Evolutionary conservation across 1,139 yeast species (phyloP), one percentile per base, ranked within the genome.

Genomic region (Petasospora fabianii): DNA sequence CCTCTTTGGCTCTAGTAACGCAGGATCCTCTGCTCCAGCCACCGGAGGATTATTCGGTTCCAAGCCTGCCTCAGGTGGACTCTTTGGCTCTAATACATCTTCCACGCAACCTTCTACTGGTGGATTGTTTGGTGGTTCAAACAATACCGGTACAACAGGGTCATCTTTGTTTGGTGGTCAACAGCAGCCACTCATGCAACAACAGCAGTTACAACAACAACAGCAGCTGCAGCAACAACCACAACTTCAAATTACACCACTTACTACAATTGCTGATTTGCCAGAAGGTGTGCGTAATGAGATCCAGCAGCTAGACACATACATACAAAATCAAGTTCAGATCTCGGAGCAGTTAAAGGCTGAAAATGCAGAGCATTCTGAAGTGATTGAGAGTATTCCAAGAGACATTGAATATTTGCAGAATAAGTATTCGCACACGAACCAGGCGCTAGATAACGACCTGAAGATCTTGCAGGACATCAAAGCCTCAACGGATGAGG

Each of bases 221-320:
- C 69, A 60, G 36, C 68, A 55, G 39, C 69, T 60, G 37, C 68
- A 61, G 35, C 65, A 58, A 30, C 68, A 62, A 41, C 70, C 60
- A 42, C 57, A 63, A 27, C 61, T 70, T 14, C 82, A 77, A 33
- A 71, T 88, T 39, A 84, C 92, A 4, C 84, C 96, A 6, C 77
- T 90, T 74, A 86, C 97, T 0, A 73, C 95, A 39, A 92, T 90
- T 3, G 80, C 84, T 11, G 97, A 90, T 50, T 70, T 92, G 34
- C 95, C 97, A 0, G 79, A 73, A 30, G 76, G 75, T 11, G 70
- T 77, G 30, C 88, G 88, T 53, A 81, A 77, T 52, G 86, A 87
- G 58, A 69, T 92, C 30, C 95, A 87, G 56, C 83, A 80, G 47
- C 68, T 90, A 42, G 96, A 92, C 60, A 76, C 77, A 39, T 90